Evolutionary conservation across 495 filamentous ascomycete species (phyloP), one percentile per base, ranked within the genome.

Genomic region (Neurospora africana): DNA sequence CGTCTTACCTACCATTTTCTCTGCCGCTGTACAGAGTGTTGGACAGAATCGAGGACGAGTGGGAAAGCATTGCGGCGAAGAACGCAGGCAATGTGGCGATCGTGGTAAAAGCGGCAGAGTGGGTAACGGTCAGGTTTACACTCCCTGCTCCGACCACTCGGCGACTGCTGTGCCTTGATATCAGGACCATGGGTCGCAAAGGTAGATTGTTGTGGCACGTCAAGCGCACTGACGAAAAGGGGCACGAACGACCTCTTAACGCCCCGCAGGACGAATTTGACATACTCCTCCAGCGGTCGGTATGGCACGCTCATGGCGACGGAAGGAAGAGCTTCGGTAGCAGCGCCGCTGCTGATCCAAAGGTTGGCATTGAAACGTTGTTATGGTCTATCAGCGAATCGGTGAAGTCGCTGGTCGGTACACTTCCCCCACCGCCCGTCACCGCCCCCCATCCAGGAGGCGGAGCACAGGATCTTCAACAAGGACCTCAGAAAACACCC

Each of bases 1-100:
- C 84, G 15, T 73, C 73, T 27, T 84, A 77, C 73, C 73, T 86
- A 2, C 82, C 82, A 5, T 78, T 82, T 33, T 95, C 93, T 1
- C 83, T 95, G 11, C 89, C 93, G 0, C 79, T 96, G 5, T 83
- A 94, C 23, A 83, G 82, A 27, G 88, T 87, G n/a, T 80, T 97
- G 11, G 88, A 88, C 41, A 78, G 77, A 21, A 78, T 92, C 17
- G 86, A 89, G 39, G 74, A 78, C 39, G 75, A 76, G 11, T 87
- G 84, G 83, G 75, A 78, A 21, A 19, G 72, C 17, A 67, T 74
- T 33, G 71, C 70, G 2, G 73, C 76, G 36, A 82, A 78, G n/a
- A 78, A 75, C 23, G 79, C 80, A 39, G 83, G 82, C 13, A 77
- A 75, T 0, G 76, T 85, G 5, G 78, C 81, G 35, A 72, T 88